These are phyloP conservation scores for Aspergillus avenaceus DNA, from an alignment of 495 filamentous ascomycete species.

Conservation along the genomic window DNA sequence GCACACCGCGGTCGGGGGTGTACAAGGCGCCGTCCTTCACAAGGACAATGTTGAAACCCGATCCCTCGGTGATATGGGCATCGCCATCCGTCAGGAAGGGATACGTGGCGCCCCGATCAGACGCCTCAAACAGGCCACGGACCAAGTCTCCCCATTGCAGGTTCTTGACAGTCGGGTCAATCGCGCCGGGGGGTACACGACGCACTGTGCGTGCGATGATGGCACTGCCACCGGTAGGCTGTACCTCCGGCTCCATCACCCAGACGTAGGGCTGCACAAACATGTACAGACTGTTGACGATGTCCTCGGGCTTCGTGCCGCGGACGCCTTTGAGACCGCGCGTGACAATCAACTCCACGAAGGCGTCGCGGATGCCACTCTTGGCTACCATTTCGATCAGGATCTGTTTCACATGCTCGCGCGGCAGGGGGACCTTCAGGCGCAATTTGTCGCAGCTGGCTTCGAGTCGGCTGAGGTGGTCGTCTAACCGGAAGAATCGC, in stretches of 20 bases:
- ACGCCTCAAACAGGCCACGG: slow-evolving; percentile 28
- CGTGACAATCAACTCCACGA: slow-evolving; percentile 38
- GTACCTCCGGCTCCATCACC: slow-evolving; percentile 36
- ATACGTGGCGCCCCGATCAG: slow-evolving; percentile 24
- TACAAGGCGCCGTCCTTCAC: slow-evolving; percentile 29
- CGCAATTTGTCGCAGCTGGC: slow-evolving; percentile 33
- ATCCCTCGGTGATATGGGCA: slow-evolving; percentile 27
- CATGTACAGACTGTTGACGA: slow-evolving; percentile 35
- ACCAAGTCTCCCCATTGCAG: slow-evolving; percentile 39
- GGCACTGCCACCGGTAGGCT: slow-evolving; percentile 30
- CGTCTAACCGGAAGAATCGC: slow-evolving; percentile 34
- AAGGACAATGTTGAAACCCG: slow-evolving; percentile 29
- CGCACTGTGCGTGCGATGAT: slow-evolving; percentile 35
- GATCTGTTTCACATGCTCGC: slow-evolving; percentile 26
- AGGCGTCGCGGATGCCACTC: slow-evolving; percentile 36
- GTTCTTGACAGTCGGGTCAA: slow-evolving; percentile 41
- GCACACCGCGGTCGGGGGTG: slow-evolving; percentile 28
- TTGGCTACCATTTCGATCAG: slow-evolving; percentile 32
- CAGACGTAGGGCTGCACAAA: slow-evolving; percentile 35
- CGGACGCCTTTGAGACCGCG: slow-evolving; percentile 33
- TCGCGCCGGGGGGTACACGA: slow-evolving; percentile 26
- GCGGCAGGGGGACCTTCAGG: slow-evolving; percentile 27
- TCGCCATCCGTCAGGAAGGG: slow-evolving; percentile 38
- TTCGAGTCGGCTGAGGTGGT: slow-evolving; percentile 31
- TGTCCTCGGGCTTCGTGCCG: slow-evolving; percentile 18